Conservation (phyloP, 1,284 basidiomycete genomes). For the Thecaphora thlaspeos region DNA sequence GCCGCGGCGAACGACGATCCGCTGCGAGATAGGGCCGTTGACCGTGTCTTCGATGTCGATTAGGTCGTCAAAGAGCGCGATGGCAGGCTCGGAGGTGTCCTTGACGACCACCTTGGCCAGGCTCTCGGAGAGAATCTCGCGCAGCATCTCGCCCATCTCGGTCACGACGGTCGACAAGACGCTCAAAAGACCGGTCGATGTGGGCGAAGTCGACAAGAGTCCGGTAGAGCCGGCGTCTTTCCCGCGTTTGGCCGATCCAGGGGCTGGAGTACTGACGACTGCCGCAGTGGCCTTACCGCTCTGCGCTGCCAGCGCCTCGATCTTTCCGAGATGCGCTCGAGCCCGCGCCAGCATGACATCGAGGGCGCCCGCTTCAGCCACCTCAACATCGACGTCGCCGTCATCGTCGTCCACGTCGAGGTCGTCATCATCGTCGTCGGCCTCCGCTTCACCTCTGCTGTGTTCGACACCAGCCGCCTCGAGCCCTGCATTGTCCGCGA, state of each 20-base stretch:
- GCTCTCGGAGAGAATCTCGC: neutral
- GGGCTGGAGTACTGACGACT: no score
- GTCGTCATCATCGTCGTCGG: neutral
- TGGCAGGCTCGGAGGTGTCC: no score
- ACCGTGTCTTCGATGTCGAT: no score
- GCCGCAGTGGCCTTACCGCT: no score
- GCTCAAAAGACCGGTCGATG: neutral
- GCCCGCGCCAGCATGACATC: neutral
- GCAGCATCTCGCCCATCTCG: neutral
- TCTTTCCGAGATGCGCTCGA: no score
- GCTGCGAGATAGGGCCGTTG: no score
- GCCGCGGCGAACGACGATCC: no score
- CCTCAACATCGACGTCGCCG: neutral
- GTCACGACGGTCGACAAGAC: neutral
- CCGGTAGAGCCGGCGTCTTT: no score
- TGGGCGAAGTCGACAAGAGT: no score
- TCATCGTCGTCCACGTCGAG: neutral
- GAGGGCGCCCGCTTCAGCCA: neutral
- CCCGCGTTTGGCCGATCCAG: no score
- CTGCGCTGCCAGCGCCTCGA: no score
- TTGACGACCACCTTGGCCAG: neutral
- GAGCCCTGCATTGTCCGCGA: neutral
- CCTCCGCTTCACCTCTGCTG: neutral
- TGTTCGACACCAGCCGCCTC: conserved; percentile 1
- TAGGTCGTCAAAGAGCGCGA: no score